These are phyloP conservation scores for Lachnellula willkommii DNA, from an alignment of 2,329 filamentous ascomycete species.

Conservation along the genomic window DNA sequence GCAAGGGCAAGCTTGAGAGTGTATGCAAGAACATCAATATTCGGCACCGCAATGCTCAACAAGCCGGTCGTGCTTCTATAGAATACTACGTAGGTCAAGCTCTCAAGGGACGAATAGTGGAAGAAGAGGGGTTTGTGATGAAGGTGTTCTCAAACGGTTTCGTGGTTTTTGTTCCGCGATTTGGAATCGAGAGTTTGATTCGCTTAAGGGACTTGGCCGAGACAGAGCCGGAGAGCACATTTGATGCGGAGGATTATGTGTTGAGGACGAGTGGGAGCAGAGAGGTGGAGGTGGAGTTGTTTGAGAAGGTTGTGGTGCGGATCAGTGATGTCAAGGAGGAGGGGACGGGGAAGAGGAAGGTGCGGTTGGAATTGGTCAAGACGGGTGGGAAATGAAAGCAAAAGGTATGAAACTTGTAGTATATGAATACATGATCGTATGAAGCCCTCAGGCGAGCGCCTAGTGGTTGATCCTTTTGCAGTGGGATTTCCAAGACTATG, in stretches of 20 bases:
- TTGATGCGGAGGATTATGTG: slow-evolving; percentile 80
- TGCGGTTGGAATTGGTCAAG: slow-evolving; percentile 64
- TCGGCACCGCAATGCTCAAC: slow-evolving; percentile 92
- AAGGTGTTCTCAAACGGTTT: slow-evolving; percentile 96
- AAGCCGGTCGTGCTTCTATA: slow-evolving; percentile 87
- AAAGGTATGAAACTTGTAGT: no score
- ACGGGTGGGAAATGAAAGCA: slow-evolving; percentile 3
- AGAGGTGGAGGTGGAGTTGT: slow-evolving; percentile 67
- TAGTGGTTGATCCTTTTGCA: no score
- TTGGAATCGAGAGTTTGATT: slow-evolving; percentile 91
- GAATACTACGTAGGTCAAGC: slow-evolving; percentile 98
- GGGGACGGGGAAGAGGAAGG: slow-evolving; percentile 89
- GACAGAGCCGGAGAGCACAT: slow-evolving; percentile 72
- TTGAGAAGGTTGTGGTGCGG: slow-evolving; percentile 83
- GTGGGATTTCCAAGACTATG: no score
- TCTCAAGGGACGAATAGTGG: slow-evolving; percentile 67
- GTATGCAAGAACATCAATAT: slow-evolving; percentile 99
- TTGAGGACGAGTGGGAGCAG: slow-evolving; percentile 56
- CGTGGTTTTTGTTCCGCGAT: slow-evolving; percentile 90
- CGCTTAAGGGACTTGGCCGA: slow-evolving; percentile 76
- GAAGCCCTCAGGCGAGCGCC: no score
- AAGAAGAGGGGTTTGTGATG: slow-evolving; percentile 95
- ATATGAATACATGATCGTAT: no score
- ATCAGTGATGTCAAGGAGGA: slow-evolving; percentile 93
- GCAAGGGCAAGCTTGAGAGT: slow-evolving; percentile 77